Evolutionary conservation across 257 asterid genomes (phyloP).

Genomic region (Nyctanthes arbortristis): DNA sequence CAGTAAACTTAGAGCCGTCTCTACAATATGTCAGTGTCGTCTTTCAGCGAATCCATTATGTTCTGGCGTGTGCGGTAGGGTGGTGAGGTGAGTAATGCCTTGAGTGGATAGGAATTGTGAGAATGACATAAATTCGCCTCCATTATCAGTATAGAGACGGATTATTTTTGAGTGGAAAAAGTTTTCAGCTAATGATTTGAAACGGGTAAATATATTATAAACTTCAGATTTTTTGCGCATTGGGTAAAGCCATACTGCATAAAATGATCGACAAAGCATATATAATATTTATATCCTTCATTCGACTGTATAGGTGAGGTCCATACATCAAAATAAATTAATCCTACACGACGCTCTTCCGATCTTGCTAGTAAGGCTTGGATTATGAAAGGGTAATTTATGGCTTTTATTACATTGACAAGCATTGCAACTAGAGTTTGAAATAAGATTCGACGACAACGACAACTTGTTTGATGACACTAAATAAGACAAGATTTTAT

Average conservation of each 20-base stretch:
- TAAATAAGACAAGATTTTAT: no score
- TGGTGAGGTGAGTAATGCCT: background rate
- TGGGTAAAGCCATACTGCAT: background rate
- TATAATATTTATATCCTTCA: background rate
- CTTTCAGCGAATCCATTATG: background rate
- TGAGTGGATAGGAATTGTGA: background rate
- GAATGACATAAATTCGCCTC: background rate
- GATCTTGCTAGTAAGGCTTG: background rate
- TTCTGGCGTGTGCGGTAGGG: background rate
- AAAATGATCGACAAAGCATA: background rate
- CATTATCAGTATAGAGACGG: background rate
- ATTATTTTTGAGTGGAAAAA: background rate
- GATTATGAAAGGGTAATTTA: background rate
- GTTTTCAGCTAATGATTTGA: background rate
- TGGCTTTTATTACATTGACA: background rate
- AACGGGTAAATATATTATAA: background rate
- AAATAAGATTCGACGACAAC: background rate
- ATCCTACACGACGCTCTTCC: background rate
- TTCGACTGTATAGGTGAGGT: background rate
- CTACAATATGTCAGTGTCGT: background rate
- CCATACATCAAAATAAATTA: background rate
- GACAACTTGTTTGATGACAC: no score
- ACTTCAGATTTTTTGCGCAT: background rate
- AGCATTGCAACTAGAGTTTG: background rate
- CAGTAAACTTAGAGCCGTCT: background rate